phyloP scores from a whole-genome alignment of 2,329 filamentous ascomycete species.

The Aspergillus uvarum region DNA sequence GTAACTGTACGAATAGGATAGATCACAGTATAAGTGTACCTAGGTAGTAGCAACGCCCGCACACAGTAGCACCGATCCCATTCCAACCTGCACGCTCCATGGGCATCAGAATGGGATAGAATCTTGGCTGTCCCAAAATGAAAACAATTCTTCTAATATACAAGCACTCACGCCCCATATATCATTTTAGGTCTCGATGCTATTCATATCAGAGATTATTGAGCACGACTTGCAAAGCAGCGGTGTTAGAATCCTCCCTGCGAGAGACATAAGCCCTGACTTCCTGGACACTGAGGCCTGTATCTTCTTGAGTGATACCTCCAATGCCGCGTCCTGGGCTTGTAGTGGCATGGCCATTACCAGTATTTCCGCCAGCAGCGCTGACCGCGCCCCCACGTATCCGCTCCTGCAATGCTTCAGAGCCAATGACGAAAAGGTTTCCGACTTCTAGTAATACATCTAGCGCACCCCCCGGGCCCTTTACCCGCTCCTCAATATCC shows the following conservation, averaged over 20 bases:
- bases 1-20: too few species aligned
- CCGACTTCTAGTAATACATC: constrained; percentile 92
- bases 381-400: constrained; percentile 58
- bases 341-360: constrained; percentile 47
- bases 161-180: too few species aligned
- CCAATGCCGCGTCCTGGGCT: constrained; percentile 40
- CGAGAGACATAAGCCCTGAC: constrained; percentile 82
- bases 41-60: too few species aligned
- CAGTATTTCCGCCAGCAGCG: constrained; percentile 40
- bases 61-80: too few species aligned
- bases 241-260: constrained; percentile 77
- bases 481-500: constrained; percentile 67
- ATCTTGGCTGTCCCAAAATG: neutral
- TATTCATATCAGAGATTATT: constrained; percentile 55
- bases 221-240: constrained; percentile 80
- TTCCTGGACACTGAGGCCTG: constrained; percentile 47
- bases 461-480: constrained; percentile 56
- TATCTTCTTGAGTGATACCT: constrained; percentile 52
- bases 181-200: neutral
- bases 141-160: neutral
- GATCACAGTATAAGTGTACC: too few species aligned
- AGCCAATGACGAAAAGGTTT: constrained; percentile 90
- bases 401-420: constrained; percentile 72
- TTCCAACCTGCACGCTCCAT: neutral
- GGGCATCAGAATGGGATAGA: neutral